Conservation (phyloP, 108 stramenopile genomes). For the Hondaea fermentalgiana region DNA sequence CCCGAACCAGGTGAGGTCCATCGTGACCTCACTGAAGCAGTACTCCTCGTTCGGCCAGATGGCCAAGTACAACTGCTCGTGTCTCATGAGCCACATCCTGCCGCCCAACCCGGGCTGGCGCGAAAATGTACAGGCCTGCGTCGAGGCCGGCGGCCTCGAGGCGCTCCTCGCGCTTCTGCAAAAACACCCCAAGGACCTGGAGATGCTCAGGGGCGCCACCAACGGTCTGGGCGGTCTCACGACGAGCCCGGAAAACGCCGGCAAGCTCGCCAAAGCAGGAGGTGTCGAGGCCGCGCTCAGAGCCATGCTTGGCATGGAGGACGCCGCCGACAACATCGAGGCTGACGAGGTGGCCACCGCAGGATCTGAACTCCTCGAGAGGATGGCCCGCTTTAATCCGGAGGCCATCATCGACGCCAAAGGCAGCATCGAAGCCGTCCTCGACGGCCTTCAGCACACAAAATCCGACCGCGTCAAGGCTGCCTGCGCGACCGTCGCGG, state of each 20-base stretch:
- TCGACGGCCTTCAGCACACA: constrained; percentile 9
- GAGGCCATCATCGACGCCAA: neutral
- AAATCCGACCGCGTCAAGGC: neutral
- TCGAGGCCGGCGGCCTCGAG: constrained; percentile 3
- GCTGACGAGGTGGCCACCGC: neutral
- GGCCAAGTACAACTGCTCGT: constrained; percentile 5
- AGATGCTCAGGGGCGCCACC: neutral
- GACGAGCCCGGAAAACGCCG: neutral
- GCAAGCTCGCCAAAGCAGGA: neutral
- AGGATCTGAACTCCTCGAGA: neutral
- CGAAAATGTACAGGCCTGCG: neutral
- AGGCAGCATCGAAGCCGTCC: neutral
- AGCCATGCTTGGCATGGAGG: constrained; percentile 8
- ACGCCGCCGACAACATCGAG: neutral
- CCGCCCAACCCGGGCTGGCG: neutral
- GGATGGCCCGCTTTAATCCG: constrained; percentile 1
- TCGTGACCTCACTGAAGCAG: neutral
- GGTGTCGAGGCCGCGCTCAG: constrained; percentile 6
- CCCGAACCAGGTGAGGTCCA: neutral
- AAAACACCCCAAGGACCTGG: neutral
- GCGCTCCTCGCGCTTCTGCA: neutral
- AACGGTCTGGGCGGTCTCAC: neutral
- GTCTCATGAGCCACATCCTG: constrained; percentile 10
- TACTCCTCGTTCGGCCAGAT: neutral
- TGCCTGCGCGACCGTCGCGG: neutral